phyloP scores from a whole-genome alignment of 2,329 filamentous ascomycete genomes.

The Aspergillus spinulosporus region DNA sequence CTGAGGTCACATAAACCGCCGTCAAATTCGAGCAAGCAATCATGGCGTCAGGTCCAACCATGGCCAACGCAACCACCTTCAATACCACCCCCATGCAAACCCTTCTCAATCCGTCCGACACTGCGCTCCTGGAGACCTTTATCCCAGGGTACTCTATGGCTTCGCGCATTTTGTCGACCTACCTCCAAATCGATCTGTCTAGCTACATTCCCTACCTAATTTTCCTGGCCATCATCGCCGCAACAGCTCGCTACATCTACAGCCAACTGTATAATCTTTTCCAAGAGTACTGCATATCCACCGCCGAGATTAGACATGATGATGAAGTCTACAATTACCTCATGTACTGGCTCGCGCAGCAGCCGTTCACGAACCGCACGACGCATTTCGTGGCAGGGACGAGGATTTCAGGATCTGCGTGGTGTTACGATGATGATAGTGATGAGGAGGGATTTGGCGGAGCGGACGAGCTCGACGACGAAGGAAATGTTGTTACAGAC shows the following conservation, averaged over 20 bases:
- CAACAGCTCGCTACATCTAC: slow-evolving; percentile 56
- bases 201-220: slow-evolving; percentile 62
- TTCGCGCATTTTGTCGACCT: slow-evolving; percentile 54
- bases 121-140: slow-evolving; percentile 57
- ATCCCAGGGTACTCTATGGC: slow-evolving; percentile 66
- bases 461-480: slow-evolving; percentile 27
- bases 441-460: slow-evolving; percentile 24
- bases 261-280: slow-evolving; percentile 52
- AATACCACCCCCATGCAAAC: slow-evolving; percentile 12
- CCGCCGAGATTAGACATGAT: slow-evolving; percentile 65
- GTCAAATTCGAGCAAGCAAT: not conserved
- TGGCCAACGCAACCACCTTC: slow-evolving; percentile 6
- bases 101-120: slow-evolving; percentile 24
- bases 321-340: slow-evolving; percentile 73
- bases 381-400: slow-evolving; percentile 67
- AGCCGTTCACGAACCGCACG: slow-evolving; percentile 60
- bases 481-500: slow-evolving; percentile 37
- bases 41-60: slow-evolving; percentile 12
- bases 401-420: slow-evolving; percentile 48
- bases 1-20: not conserved
- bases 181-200: slow-evolving; percentile 63
- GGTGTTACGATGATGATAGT: slow-evolving; percentile 32
- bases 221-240: slow-evolving; percentile 50
- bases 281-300: slow-evolving; percentile 61
- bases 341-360: slow-evolving; percentile 67